Base-by-base conservation (phyloP, 2,329 filamentous ascomycete genomes). In the Boeremia lycopersici region DNA sequence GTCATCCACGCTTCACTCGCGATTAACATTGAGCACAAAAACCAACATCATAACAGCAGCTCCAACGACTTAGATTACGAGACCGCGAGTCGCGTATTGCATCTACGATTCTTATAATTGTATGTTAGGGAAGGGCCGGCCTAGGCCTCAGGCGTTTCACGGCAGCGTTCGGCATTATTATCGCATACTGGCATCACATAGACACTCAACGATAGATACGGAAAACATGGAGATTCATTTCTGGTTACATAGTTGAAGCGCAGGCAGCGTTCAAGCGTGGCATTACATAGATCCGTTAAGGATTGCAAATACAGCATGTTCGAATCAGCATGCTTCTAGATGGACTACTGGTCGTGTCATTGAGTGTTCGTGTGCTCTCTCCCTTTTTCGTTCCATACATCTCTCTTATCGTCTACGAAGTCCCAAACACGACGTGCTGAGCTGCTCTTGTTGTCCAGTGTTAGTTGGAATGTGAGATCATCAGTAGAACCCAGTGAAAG, bases 121-220 rank as follows among this genome's bases (percentile, higher is more conserved):
- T 55, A 46, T 39, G 45, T 13, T 36, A 46, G 11, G 12, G 9
- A 17, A 39, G 15, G n/a, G 29, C 23, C 17, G 38, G 11, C 19
- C 19, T 45, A 7, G 30, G 36, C 10, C 17, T 23, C 4, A 35
- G 46, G 41, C 35, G 41, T 50, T 50, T 29, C 3, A 45, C 13
- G 31, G 29, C 6, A 28, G 46, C 41, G 36, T 55, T 50, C 9
- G 15, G 7, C 10, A 47, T 53, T 28, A 6, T 38, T 46, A 19
- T 42, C 13, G 17, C 42, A 41, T 5, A 35, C 41, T 29, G 31
- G 52, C 46, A 45, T 43, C 25, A 28, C 35, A 43, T 50, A 55
- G 52, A 47, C 41, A 31, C 19, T 30, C 25, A 19, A 46, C 8
- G 35, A 38, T 55, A 55, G 52, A 55, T n/a, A 30, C 23, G 35